Evolutionary conservation across 495 filamentous ascomycete species (phyloP).

Genomic region (Terfezia boudieri): DNA sequence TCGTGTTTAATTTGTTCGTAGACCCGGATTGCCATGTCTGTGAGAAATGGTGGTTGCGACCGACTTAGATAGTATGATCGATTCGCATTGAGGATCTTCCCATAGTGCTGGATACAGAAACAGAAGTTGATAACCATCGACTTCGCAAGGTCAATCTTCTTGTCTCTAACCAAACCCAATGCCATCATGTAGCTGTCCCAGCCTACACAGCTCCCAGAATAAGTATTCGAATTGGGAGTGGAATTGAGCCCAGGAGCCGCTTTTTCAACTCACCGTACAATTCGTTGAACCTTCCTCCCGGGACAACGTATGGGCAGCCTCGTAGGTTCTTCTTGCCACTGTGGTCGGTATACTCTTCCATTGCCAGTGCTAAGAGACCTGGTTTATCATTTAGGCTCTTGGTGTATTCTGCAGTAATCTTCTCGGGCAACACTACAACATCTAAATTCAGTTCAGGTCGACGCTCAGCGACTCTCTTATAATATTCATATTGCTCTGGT

Average conservation of each 20-base stretch:
- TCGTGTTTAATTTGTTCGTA: constrained; percentile 75
- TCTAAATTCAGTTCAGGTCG: constrained; percentile 67
- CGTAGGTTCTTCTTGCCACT: constrained; percentile 42
- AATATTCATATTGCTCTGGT: constrained; percentile 76
- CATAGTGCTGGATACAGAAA: constrained; percentile 95
- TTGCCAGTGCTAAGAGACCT: constrained; percentile 69
- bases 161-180: constrained; percentile 59
- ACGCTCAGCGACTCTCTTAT: constrained; percentile 46
- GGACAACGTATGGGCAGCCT: constrained; percentile 89
- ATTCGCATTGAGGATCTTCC: constrained; percentile 92
- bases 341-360: constrained; percentile 47
- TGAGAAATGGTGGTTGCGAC: constrained; percentile 89
- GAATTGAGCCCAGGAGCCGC: background rate
- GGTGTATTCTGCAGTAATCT: constrained; percentile 54
- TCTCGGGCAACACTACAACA: constrained; percentile 49
- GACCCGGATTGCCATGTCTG: constrained; percentile 81
- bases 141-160: constrained; percentile 63
- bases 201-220: constrained; percentile 9
- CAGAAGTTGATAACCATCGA: constrained; percentile 88
- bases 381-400: constrained; percentile 59
- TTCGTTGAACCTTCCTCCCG: constrained; percentile 92
- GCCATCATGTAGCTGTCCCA: constrained; percentile 99
- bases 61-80: constrained; percentile 83
- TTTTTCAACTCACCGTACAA: constrained; percentile 37
- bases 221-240: constrained; percentile 1